phyloP scores from a whole-genome alignment of 164 flowering plant genomes.

The Vitis rupestris region DNA sequence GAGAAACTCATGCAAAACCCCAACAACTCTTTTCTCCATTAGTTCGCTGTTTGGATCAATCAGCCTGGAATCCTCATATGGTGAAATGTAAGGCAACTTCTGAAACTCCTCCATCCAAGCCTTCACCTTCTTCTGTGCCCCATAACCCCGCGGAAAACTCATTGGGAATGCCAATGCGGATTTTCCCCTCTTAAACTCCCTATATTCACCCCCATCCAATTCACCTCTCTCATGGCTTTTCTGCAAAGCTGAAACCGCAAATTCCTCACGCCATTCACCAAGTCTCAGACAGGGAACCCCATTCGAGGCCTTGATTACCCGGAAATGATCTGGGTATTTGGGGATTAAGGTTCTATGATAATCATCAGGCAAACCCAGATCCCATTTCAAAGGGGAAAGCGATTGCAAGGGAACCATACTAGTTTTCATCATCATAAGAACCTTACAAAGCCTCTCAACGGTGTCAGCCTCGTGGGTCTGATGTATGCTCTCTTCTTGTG shows the following conservation, averaged over 20 bases:
- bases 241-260: conserved; percentile 74
- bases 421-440: conserved; percentile 58
- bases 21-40: conserved; percentile 96
- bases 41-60: conserved; percentile 85
- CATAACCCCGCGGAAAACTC: conserved; percentile 91
- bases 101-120: conserved; percentile 98
- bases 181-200: conserved; percentile 60
- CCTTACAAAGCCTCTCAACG: conserved; percentile 43
- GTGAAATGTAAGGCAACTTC: conserved; percentile 87
- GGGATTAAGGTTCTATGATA: conserved; percentile 46
- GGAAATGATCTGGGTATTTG: conserved; percentile 63
- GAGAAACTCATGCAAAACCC: conserved; percentile 84
- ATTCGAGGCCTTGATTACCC: conserved; percentile 44
- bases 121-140: conserved; percentile 77
- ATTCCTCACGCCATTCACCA: conserved; percentile 60
- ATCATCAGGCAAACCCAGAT: conserved; percentile 80
- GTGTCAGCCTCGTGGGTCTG: conserved; percentile 28
- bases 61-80: conserved; percentile 72
- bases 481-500: conserved; percentile 44
- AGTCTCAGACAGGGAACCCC: conserved; percentile 59
- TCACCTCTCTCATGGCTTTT: conserved; percentile 47
- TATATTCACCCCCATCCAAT: conserved; percentile 34
- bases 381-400: conserved; percentile 68
- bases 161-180: conserved; percentile 63
- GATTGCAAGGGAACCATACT: conserved; percentile 44